A percentile compares a stretch with the other conserved stretches of the same genome.
Evolutionary conservation across 2,329 filamentous ascomycete species (phyloP).

Genomic region (Trichoderma atroviride): DNA sequence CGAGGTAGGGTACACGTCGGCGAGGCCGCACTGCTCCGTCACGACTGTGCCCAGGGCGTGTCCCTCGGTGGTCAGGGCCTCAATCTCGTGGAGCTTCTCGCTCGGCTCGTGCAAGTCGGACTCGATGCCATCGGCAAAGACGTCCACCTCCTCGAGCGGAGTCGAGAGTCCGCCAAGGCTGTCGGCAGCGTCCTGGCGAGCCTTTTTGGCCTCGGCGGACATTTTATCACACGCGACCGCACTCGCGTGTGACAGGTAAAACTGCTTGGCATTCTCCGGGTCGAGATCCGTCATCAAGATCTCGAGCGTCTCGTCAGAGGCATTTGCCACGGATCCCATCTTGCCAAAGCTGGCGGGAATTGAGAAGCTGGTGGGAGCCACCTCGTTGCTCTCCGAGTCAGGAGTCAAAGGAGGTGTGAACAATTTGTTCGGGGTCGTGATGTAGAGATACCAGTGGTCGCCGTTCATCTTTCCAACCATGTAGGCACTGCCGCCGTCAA

Average conservation of each 20-base stretch:
- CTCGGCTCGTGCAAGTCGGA: slow-evolving; percentile 54
- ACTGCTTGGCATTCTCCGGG: slow-evolving; percentile 69
- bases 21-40: slow-evolving; percentile 84
- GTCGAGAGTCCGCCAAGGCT: slow-evolving; percentile 62
- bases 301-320: slow-evolving; percentile 75
- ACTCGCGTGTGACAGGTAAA: slow-evolving; percentile 74
- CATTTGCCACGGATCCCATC: slow-evolving; percentile 48
- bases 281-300: slow-evolving; percentile 74
- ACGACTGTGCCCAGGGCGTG: slow-evolving; percentile 92
- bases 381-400: slow-evolving; percentile 47
- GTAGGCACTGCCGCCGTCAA: slow-evolving; percentile 91
- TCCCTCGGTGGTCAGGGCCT: slow-evolving; percentile 86
- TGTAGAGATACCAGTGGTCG: slow-evolving; percentile 98
- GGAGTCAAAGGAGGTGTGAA: slow-evolving; percentile 85
- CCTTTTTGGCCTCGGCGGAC: slow-evolving; percentile 66
- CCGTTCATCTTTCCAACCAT: slow-evolving; percentile 99
- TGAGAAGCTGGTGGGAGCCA: slow-evolving; percentile 49
- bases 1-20: slow-evolving; percentile 82
- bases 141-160: slow-evolving; percentile 67
- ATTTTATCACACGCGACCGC: slow-evolving; percentile 83
- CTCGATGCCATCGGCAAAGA: slow-evolving; percentile 71
- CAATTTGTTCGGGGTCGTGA: slow-evolving; percentile 80
- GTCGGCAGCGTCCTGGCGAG: slow-evolving; percentile 61
- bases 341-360: slow-evolving; percentile 54
- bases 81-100: slow-evolving; percentile 59